Evolutionary conservation across 2,329 filamentous ascomycete species (phyloP).

Genomic region (Alternaria novae-zelandiae): DNA sequence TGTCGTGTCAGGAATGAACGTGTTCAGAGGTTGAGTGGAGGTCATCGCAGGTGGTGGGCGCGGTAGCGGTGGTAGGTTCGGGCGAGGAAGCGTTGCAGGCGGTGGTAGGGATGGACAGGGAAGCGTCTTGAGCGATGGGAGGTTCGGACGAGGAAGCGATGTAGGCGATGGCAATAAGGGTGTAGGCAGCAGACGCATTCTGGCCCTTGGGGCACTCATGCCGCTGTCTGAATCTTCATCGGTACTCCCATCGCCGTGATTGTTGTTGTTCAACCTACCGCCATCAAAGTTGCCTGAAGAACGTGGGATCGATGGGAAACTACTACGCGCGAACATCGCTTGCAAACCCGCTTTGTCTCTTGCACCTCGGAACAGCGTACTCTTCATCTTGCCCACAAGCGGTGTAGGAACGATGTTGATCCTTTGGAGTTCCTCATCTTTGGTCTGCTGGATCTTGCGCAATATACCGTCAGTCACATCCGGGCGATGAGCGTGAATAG

Average conservation of each 20-base stretch:
- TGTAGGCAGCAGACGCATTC: not conserved
- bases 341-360: slow-evolving; percentile 1
- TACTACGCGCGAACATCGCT: not conserved
- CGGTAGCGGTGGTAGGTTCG: not conserved
- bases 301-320: not conserved
- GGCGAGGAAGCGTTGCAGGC: not conserved
- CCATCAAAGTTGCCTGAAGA: not conserved
- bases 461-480: slow-evolving; percentile 15
- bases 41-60: not conserved
- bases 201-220: not conserved
- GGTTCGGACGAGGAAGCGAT: not conserved
- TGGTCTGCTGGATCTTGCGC: slow-evolving; percentile 9
- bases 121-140: not conserved
- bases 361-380: slow-evolving; percentile 25
- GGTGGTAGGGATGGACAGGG: not conserved
- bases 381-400: slow-evolving; percentile 27
- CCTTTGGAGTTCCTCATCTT: not conserved
- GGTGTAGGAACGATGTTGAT: slow-evolving; percentile 26
- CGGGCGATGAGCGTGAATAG: slow-evolving; percentile 7
- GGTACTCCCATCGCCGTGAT: slow-evolving; percentile 1
- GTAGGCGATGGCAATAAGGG: not conserved
- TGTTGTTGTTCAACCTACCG: not conserved
- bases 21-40: not conserved
- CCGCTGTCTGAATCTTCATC: slow-evolving; percentile 6
- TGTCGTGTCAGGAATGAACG: not conserved